Percentiles rank a stretch among this genome's conserved stretches.
Conservation (phyloP, 345 rosid genomes). For the Microcos paniculata region DNA sequence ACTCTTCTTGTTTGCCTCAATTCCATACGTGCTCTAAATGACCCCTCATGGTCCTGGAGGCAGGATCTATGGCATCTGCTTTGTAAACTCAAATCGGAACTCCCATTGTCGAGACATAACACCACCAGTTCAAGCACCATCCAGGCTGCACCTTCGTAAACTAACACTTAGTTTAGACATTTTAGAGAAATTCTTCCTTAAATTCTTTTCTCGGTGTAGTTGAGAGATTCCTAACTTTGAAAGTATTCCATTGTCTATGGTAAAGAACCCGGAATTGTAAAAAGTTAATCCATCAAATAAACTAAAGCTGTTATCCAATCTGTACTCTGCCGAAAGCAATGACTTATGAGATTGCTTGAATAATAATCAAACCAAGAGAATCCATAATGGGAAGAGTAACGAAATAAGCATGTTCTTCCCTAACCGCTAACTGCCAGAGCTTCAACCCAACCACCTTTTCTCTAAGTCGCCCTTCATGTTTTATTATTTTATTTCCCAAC, state of each 20-base stretch:
- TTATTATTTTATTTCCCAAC: neutral
- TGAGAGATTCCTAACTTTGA: neutral
- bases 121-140: constrained; percentile 26
- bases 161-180: neutral
- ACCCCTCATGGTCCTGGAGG: constrained; percentile 85
- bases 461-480: neutral
- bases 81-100: constrained; percentile 36
- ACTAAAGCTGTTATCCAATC: neutral
- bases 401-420: neutral
- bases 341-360: too few species aligned
- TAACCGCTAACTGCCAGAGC: constrained; percentile 7
- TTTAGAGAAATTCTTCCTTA: neutral
- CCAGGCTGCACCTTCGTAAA: constrained; percentile 37
- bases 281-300: neutral
- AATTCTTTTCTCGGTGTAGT: neutral
- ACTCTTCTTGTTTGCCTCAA: constrained; percentile 90
- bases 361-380: neutral
- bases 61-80: constrained; percentile 49
- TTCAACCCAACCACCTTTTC: neutral
- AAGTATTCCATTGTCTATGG: neutral
- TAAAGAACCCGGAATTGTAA: neutral
- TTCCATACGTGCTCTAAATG: constrained; percentile 74
- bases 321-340: too few species aligned
- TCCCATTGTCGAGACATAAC: constrained; percentile 13
- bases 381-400: neutral